phyloP scores from a whole-genome alignment of 495 filamentous ascomycete species.

The Hyphodiscus hymeniophilus region DNA sequence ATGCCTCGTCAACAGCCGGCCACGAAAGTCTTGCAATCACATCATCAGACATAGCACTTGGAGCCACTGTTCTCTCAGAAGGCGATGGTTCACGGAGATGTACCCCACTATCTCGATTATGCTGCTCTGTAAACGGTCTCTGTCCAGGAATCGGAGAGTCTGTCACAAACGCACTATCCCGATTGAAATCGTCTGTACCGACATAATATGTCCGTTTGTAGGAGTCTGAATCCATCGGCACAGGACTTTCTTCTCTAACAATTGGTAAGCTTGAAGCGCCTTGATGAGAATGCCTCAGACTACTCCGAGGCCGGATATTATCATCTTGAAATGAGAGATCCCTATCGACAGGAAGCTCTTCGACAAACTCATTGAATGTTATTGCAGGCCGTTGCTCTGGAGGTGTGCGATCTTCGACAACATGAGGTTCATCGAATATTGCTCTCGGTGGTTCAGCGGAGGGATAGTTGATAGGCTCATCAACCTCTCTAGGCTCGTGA shows the following conservation, averaged over 20 bases:
- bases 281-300: slow-evolving; percentile 1
- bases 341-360: background rate
- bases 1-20: slow-evolving; percentile 42
- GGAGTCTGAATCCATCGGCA: background rate
- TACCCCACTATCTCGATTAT: slow-evolving; percentile 43
- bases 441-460: background rate
- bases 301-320: slow-evolving; percentile 2
- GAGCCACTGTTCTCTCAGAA: slow-evolving; percentile 3
- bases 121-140: slow-evolving; percentile 17
- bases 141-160: slow-evolving; percentile 32
- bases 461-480: background rate
- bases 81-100: slow-evolving; percentile 32
- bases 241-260: slow-evolving; percentile 18
- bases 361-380: background rate
- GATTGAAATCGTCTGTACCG: slow-evolving; percentile 27
- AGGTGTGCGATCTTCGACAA: background rate
- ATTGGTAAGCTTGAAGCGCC: slow-evolving; percentile 17
- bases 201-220: slow-evolving; percentile 1
- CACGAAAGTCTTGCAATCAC: slow-evolving; percentile 39
- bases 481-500: background rate
- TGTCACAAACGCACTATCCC: slow-evolving; percentile 39
- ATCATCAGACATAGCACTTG: slow-evolving; percentile 39
- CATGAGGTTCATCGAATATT: background rate
- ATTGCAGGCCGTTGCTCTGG: background rate
- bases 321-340: background rate